Base-by-base conservation (phyloP, 2,329 filamentous ascomycete species). In the Ophiocordyceps camponoti-rufipedis region DNA sequence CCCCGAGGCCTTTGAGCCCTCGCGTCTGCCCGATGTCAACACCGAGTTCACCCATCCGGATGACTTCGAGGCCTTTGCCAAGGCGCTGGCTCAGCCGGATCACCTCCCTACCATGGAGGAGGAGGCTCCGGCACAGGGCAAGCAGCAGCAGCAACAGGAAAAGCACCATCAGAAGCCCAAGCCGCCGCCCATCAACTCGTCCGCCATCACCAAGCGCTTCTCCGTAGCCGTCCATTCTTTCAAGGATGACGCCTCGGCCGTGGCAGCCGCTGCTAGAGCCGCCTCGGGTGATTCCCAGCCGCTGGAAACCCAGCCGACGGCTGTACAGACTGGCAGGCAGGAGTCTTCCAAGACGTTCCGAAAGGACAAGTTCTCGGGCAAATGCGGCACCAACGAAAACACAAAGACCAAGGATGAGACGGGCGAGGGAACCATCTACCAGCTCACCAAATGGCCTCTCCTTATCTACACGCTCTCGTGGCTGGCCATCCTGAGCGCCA, bases 391-490 rank as follows among this genome's bases (percentile, higher is more conserved):
- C 14, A 16, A 38, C 35, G 32, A 35, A 12, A 38, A 38, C 35
- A 16, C 14, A 8, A n/a, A 16, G n/a, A 16, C 76, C 51, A 85
- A 79, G 56, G 91, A 98, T 59, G 91, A 98, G 68, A 96, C 89
- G 2, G 72, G 91, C 52, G 91, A 98, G 65, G 91, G 91, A 18
- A 85, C 91, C 58, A 72, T 94, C 12, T 98, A 98, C 61, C 77
- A 75, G 2, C 60, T 98, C 41, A 69, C 94, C 44, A 95, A 96
- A 62, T 96, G 88, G 82, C 91, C 91, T 2, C 74, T 98, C 52
- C 70, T 98, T 32, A 61, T 87, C 32, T 73, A 83, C 39, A 86
- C 94, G 2, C 71, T 82, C 43, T 75, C 78, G 11, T 96, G 88
- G 87, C 75, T 98, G 44, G 56, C 75, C 1, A 76, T 83, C 12